Evolutionary conservation across 2,329 filamentous ascomycete genomes (phyloP).

Genomic region (Cercospora sp.): DNA sequence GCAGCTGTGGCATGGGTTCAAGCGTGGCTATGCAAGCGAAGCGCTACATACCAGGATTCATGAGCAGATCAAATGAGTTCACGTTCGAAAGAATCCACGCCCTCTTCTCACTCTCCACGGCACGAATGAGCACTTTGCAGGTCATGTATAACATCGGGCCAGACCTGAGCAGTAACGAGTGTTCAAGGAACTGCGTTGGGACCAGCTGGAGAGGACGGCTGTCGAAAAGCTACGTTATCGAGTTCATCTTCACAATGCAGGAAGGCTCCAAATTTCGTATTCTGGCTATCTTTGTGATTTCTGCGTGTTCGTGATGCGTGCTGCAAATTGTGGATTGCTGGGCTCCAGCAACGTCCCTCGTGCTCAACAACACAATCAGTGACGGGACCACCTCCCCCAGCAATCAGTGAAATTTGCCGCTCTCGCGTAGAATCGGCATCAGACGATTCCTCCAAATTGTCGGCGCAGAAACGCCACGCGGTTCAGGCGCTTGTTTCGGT

Average conservation of each 20-base stretch:
- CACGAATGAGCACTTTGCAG: slow-evolving; percentile 1
- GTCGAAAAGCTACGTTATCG: not conserved
- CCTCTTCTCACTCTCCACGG: slow-evolving; percentile 1
- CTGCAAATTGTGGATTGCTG: not conserved
- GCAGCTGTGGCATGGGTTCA: slow-evolving; percentile 29
- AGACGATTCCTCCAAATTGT: not conserved
- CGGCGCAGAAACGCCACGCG: slow-evolving; percentile 10
- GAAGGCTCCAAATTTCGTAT: not conserved
- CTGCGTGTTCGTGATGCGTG: not conserved
- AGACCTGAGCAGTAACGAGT: not conserved
- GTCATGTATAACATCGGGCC: not conserved
- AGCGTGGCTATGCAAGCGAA: slow-evolving; percentile 29
- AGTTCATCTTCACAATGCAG: not conserved
- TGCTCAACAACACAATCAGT: not conserved
- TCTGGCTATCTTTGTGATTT: not conserved
- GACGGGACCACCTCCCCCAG: not conserved
- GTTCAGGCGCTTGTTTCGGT: slow-evolving; percentile 13
- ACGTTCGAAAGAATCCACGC: slow-evolving; percentile 24
- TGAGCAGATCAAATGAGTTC: slow-evolving; percentile 30
- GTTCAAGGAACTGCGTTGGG: not conserved
- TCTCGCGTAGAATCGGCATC: not conserved
- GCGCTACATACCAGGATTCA: slow-evolving; percentile 28
- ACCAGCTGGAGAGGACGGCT: not conserved
- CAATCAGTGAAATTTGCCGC: not conserved
- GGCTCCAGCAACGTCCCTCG: not conserved